A percentile compares a stretch with the other conserved stretches of the same genome.
Evolutionary conservation across 1,139 yeast genomes (phyloP).

Genomic region (Geotrichum citri-aurantii): DNA sequence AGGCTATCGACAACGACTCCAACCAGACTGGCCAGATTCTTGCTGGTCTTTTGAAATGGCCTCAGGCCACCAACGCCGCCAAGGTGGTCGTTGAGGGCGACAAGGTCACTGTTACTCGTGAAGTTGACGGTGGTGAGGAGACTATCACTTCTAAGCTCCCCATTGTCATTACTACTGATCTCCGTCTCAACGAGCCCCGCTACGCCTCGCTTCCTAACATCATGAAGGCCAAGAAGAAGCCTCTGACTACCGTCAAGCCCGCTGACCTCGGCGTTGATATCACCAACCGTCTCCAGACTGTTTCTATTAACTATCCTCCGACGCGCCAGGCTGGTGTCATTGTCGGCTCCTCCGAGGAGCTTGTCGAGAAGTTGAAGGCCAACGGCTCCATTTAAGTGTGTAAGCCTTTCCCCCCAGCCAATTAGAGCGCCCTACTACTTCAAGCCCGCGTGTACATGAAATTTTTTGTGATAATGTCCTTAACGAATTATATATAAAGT

Average conservation of each 20-base stretch:
- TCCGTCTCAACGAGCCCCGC: conserved; percentile 90
- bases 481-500: not conserved
- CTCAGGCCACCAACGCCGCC: conserved; percentile 95
- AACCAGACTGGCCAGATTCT: conserved; percentile 98
- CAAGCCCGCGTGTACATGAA: not conserved
- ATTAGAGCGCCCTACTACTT: not conserved
- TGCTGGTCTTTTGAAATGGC: conserved; percentile 93
- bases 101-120: conserved; percentile 72
- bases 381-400: conserved; percentile 31
- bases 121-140: conserved; percentile 93
- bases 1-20: conserved; percentile 91
- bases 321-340: conserved; percentile 74
- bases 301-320: conserved; percentile 82
- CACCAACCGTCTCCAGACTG: conserved; percentile 56
- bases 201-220: conserved; percentile 89
- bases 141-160: conserved; percentile 75
- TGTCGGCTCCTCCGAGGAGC: conserved; percentile 76
- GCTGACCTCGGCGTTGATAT: conserved; percentile 68
- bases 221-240: conserved; percentile 98
- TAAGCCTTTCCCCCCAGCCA: not conserved
- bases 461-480: not conserved
- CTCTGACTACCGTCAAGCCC: conserved; percentile 64
- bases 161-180: conserved; percentile 81
- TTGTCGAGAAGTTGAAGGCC: conserved; percentile 72
- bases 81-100: conserved; percentile 64